Evolutionary conservation across 2,329 filamentous ascomycete genomes (phyloP).

Genomic region (Corinectria fuckeliana): DNA sequence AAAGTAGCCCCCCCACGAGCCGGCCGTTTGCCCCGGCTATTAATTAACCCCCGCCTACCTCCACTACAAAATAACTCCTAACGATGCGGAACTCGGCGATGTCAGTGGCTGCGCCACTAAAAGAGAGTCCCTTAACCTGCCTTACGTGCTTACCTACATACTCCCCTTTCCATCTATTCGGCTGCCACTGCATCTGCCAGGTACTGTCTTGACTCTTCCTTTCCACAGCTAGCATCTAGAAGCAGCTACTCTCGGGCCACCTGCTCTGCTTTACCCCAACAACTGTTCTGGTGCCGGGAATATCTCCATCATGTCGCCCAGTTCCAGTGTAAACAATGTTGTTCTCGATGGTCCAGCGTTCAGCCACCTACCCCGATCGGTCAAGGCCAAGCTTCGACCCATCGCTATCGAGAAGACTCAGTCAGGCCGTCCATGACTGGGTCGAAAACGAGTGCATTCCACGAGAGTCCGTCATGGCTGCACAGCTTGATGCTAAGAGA

Average conservation of each 20-base stretch:
- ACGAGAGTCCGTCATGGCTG: constrained; percentile 76
- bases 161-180: too few relatives aligned
- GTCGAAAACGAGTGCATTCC: constrained; percentile 90
- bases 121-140: background rate
- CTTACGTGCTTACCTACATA: background rate
- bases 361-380: constrained; percentile 37
- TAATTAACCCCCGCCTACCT: background rate
- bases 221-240: background rate
- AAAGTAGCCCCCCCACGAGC: background rate
- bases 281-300: background rate
- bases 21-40: constrained; percentile 13
- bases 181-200: too few relatives aligned
- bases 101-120: background rate
- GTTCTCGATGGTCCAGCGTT: constrained; percentile 37
- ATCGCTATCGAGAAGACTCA: constrained; percentile 79
- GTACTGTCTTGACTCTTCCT: background rate
- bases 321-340: background rate
- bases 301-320: constrained; percentile 6
- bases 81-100: constrained; percentile 4
- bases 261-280: background rate
- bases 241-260: background rate
- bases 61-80: background rate
- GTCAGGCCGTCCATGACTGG: constrained; percentile 83
- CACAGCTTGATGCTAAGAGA: constrained; percentile 75
- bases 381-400: constrained; percentile 34